Evolutionary conservation across 345 rosid species (phyloP), one percentile per base, ranked within the genome.

Genomic region (Abelmoschus esculentus): DNA sequence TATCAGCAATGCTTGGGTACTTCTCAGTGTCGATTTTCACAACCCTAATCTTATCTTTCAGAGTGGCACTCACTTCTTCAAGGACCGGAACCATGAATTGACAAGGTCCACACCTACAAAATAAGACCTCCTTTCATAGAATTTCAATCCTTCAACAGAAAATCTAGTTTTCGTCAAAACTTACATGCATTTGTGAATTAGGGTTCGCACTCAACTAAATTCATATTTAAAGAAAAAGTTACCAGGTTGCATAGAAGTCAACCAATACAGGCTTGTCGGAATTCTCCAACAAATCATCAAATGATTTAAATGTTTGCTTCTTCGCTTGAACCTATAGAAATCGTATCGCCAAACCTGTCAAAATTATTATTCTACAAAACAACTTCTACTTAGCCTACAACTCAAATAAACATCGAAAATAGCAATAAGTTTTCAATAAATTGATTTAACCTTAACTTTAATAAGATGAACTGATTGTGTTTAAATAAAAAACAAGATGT

Each of bases 31-130:
- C 98, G 0, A 93, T 86, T 83, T 93, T 93, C 60, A 89, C 96
- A 72, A 93, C 86, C 64, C 75, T 82, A 72, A 90, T 80, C 71
- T 80, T 84, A 76, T 93, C 93, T 72, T 84, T 86, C 66, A 93
- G 75, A 19, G 82, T 76, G 61, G 71, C 73, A 79, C 93, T 76
- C 56, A 93, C 97, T 84, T 90, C 87, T 68, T 82, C 69, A 14
- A 93, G 93, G 79, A 90, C 72, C 2, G 98, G 93, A 75, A 81
- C 86, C 98, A 93, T 93, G 77, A 86, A 79, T 74, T 93, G 92
- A 57, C 98, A 93, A 66, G 98, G 98, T 54, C 98, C 98, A 63
- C 98, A 93, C 98, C 98, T 90, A 80, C 66, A 75, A 73, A 80
- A 50, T 61, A 7, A 28, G 12, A 38, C 52, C 5, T 34, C 19